phyloP scores from a whole-genome alignment of 495 filamentous ascomycete genomes.

The Neurospora sp. region DNA sequence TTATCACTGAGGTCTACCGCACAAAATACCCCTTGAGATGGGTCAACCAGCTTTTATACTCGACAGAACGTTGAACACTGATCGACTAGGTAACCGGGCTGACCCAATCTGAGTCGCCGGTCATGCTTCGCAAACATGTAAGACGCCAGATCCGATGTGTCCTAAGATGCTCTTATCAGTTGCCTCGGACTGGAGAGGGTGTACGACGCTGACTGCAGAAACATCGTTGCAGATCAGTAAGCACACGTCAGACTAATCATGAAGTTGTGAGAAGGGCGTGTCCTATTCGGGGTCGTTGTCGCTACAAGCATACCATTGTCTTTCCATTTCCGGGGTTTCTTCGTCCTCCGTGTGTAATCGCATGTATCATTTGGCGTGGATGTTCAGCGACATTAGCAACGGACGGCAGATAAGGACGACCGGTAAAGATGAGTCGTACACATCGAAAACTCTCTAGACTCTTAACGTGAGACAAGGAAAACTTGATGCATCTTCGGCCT shows the following conservation, averaged over 20 bases:
- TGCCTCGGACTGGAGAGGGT: background rate
- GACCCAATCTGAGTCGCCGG: background rate
- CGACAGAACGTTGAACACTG: background rate
- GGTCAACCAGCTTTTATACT: background rate
- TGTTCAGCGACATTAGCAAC: background rate
- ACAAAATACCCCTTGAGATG: background rate
- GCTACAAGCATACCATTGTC: background rate
- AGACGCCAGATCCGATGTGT: background rate
- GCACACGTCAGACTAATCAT: background rate
- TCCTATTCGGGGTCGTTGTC: background rate
- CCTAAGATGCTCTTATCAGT: background rate
- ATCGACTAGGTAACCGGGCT: background rate
- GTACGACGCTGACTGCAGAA: background rate
- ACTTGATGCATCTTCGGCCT: background rate
- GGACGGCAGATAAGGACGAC: background rate
- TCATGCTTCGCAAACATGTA: background rate
- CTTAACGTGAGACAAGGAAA: background rate
- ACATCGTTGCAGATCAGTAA: background rate
- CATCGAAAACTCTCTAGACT: background rate
- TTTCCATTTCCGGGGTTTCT: background rate
- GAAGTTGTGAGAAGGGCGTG: background rate
- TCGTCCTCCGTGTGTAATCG: background rate
- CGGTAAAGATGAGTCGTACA: background rate
- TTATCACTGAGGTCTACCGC: background rate
- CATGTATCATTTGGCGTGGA: background rate